Base-by-base conservation (phyloP, 2,329 filamentous ascomycete species). In the Rhytidhysteron rufulum region DNA sequence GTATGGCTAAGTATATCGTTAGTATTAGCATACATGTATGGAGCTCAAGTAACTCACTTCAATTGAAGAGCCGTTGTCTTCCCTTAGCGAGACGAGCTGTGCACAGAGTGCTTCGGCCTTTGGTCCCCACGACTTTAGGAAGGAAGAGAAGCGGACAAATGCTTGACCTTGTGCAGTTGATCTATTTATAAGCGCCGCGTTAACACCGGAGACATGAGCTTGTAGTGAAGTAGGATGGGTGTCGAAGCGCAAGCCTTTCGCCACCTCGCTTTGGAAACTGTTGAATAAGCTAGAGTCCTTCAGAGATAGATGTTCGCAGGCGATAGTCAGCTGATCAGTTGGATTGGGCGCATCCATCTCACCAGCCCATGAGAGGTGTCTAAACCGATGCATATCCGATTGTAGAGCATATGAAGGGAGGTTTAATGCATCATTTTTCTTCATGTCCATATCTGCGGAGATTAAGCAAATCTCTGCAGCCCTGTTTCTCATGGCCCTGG, bases 401-500 rank as follows among this genome's bases (percentile, higher is more conserved):
- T 71, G 66, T 4, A 67, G 51, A 3, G 57, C 50, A 40, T 68
- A 67, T 13, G 24, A n/a, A 20, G 31, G 22, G 4, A 53, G 15
- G 20, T 24, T 39, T 7, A 54, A 41, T 15, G 43, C 20, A 10
- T 22, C 15, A n/a, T 25, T 13, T 37, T 11, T 18, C 2, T 17
- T 8, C 15, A 5, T 16, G 17, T 16, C 37, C 29, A 7, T 31
- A 15, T 29, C 20, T 9, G 48, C 42, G n/a, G 58, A 46, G 2
- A 66, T 42, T 2, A 98, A 72, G 55, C 83, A 93, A 8, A 98
- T 85, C 65, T 98, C 94, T 19, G 96, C 77, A 35, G 89, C 89
- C 62, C 93, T 81, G 66, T 98, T 98, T 42, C 94, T 78, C 93
- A 98, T 98, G 1, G 93, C 93, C 47, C 93, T 79, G 3, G 93